Conservation (phyloP, 1,284 basidiomycete species). For the Apiotrichum sp. region DNA sequence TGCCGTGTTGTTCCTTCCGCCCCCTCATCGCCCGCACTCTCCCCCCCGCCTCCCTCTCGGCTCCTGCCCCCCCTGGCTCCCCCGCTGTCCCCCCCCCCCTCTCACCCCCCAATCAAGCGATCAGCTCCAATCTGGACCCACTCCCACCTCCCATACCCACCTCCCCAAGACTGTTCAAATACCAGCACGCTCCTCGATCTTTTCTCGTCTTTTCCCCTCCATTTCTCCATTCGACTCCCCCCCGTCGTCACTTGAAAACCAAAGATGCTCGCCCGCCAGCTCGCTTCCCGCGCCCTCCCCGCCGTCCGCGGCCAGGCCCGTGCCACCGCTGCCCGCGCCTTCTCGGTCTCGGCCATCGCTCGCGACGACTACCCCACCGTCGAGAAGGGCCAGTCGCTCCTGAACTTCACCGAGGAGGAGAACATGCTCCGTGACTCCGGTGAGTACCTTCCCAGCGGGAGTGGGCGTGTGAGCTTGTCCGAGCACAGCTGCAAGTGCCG, state of each 20-base stretch:
- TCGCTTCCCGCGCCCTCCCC: conserved; percentile 10
- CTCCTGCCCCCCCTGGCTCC: no score
- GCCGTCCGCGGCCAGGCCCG: conserved; percentile 16
- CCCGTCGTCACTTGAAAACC: neutral
- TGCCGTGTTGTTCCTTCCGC: no score
- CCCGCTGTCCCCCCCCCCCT: no score
- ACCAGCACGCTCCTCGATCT: neutral
- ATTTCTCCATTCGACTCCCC: neutral
- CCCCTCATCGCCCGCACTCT: no score
- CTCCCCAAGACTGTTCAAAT: neutral
- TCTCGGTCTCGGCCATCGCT: conserved; percentile 21
- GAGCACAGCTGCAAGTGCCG: no score
- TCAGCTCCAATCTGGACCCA: no score
- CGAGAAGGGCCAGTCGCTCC: conserved; percentile 50
- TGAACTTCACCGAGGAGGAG: conserved; percentile 84
- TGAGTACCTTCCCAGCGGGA: conserved; percentile 38
- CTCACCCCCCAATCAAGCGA: no score
- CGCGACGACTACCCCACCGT: conserved; percentile 35
- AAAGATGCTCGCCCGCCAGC: conserved; percentile 14
- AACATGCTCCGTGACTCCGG: conserved; percentile 82
- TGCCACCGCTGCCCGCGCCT: conserved; percentile 9
- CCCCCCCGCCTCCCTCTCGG: no score
- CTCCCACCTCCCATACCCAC: neutral
- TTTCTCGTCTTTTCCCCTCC: neutral
- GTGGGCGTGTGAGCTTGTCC: neutral